Base-by-base conservation (phyloP, 768 basidiomycete genomes). In the Tulasnella sp. region DNA sequence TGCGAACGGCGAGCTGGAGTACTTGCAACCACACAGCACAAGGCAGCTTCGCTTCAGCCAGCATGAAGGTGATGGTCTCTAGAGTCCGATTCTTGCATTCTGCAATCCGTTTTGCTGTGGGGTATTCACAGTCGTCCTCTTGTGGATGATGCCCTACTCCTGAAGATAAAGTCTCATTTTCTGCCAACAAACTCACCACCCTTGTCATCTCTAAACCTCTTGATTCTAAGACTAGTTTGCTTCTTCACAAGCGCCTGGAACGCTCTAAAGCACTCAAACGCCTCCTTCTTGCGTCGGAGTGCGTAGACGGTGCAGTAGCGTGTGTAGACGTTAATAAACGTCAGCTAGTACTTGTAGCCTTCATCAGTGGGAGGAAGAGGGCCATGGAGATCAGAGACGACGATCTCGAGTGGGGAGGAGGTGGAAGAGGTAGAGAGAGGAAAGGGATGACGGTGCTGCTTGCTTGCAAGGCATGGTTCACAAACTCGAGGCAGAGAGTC, bases 101-200 rank as follows among this genome's bases (percentile, higher is more conserved):
- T 2, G 41, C 49, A n/a, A 52, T 42, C 4, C 62, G 61, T 31
- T 63, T 63, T n/a, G n/a, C 34, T 58, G 48, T 34, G 61, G 62
- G 3, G 61, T 59, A 57, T 58, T 40, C 6, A 32, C 23, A 1
- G 35, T 55, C 6, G 57, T 63, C 25, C 37, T 21, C 25, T 63
- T 19, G 15, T 51, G 56, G 3, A n/a, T 11, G 19, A 62, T 63
- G 11, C 62, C 62, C 31, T 37, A 14, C 19, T 32, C 37, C n/a
- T 45, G 4, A 40, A 1, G 41, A 29, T 48, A 1, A 2, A 19
- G 15, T 45, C 8, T 11, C 56, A 62, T 29, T 61, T 31, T 11
- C 37, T 19, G 1, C 61, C 62, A 17, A 59, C 27, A 39, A 59
- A 63, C 37, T 63, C 57, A 3, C 61, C 62, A 2, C 62, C 62